These are phyloP conservation scores for Pseudogymnoascus sp. DNA, from an alignment of 2,329 filamentous ascomycete species.

Conservation along the genomic window DNA sequence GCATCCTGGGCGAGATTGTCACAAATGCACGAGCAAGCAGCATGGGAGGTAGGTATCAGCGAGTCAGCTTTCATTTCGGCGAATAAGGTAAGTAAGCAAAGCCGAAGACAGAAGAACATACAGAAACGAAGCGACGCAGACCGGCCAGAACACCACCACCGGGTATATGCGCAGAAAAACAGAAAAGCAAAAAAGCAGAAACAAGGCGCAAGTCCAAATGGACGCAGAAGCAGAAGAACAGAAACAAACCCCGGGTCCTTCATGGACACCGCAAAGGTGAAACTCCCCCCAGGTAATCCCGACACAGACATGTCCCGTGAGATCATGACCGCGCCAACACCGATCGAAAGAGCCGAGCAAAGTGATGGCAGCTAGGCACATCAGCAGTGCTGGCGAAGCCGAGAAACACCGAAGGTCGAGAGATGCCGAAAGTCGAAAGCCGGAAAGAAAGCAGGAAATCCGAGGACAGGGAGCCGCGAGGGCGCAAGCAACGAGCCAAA, in stretches of 20 bases:
- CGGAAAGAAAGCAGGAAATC: too few relatives aligned
- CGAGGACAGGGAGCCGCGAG: not conserved
- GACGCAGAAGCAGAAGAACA: not conserved
- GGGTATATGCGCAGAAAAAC: not conserved
- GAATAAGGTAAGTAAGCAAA: not conserved
- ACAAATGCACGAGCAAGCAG: not conserved
- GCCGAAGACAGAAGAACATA: not conserved
- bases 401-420: not conserved
- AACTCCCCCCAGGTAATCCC: not conserved
- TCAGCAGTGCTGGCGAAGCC: not conserved
- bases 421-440: not conserved
- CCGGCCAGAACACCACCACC: not conserved
- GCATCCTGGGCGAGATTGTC: not conserved
- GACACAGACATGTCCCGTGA: not conserved
- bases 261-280: not conserved
- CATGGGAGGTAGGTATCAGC: not conserved
- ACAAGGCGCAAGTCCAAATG: not conserved
- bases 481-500: constrained; percentile 2
- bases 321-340: not conserved
- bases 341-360: not conserved
- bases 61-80: not conserved
- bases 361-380: not conserved
- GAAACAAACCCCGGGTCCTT: not conserved
- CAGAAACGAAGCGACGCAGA: not conserved
- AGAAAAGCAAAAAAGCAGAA: not conserved